Evolutionary conservation across 768 basidiomycete genomes (phyloP), one percentile per base, ranked within the genome.

Genomic region (Zangia roseola): DNA sequence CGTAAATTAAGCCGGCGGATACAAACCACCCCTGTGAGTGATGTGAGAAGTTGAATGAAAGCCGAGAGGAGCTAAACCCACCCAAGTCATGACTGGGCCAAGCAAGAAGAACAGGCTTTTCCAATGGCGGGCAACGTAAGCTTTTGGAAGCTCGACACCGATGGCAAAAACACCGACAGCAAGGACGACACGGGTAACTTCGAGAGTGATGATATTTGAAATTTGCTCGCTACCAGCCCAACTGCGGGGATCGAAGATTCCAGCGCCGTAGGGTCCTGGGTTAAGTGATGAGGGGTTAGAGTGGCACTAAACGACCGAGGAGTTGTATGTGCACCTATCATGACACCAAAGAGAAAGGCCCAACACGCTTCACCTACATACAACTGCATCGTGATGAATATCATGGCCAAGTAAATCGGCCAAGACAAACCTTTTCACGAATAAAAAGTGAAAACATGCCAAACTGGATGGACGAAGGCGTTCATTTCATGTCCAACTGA

Each of bases 101-200:
- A 98, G 75, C 2, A 99, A 74, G 68, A 91, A 92, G 43, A 88
- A 77, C 4, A 99, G 62, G 56, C 91, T 92, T 61, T 79, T 85
- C 93, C 94, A 97, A 62, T 98, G 97, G n/a, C 82, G 79, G 19
- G 76, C 74, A 80, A 98, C 89, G 70, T 98, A 99, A 5, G 90
- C 90, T 71, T 94, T 93, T 20, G 97, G 97, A 64, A 98, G 75
- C 64, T 99, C 97, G 20, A 98, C 97, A 14, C 97, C 97, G 45
- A 99, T 91, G 8, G 95, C 95, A 65, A 99, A 99, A 0, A 99
- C 95, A 17, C 93, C 93, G 45, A 98, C 88, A 14, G 95, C 97
- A 26, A 99, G 82, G 38, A 98, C 88, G 48, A 98, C 84, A 14
- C 97, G 80, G 9, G 91, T 94, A 47, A 83, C 61, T 69, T 99